These are phyloP conservation scores for Pseudozyma sp. DNA, from an alignment of 1,284 basidiomycete species.

Conservation along the genomic window DNA sequence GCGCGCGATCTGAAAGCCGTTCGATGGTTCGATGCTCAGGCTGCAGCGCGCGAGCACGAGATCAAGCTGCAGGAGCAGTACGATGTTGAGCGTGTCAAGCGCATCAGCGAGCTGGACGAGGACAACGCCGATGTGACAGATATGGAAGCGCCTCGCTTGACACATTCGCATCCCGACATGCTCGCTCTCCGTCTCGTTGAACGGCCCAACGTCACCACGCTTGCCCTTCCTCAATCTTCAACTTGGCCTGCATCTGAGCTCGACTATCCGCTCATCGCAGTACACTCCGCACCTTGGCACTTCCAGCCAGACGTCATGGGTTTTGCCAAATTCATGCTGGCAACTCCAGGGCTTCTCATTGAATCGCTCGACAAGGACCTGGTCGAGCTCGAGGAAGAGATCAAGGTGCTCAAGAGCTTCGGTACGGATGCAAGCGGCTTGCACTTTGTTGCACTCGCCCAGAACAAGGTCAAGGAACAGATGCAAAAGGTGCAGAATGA, in stretches of 20 bases:
- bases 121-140: constrained; percentile 15
- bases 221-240: constrained; percentile 89
- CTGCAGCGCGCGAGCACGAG: constrained; percentile 43
- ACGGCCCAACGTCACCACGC: constrained; percentile 90
- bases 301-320: constrained; percentile 91
- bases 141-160: constrained; percentile 19
- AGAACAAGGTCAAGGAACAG: constrained; percentile 60
- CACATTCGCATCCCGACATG: constrained; percentile 70
- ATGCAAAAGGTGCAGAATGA: constrained; percentile 58
- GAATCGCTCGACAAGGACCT: constrained; percentile 80
- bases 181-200: constrained; percentile 87
- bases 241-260: constrained; percentile 80
- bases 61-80: constrained; percentile 29
- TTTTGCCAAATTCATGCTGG: constrained; percentile 95
- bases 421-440: constrained; percentile 81
- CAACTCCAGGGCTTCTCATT: constrained; percentile 81
- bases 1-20: constrained; percentile 92
- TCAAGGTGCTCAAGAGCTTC: constrained; percentile 68
- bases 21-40: constrained; percentile 72
- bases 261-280: constrained; percentile 76
- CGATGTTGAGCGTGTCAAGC: constrained; percentile 24
- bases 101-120: constrained; percentile 27
- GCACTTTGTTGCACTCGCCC: constrained; percentile 82
- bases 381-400: constrained; percentile 78
- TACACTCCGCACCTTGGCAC: constrained; percentile 91